Conservation (phyloP, 768 basidiomycete species). For the Glaciozyma antarctica region DNA sequence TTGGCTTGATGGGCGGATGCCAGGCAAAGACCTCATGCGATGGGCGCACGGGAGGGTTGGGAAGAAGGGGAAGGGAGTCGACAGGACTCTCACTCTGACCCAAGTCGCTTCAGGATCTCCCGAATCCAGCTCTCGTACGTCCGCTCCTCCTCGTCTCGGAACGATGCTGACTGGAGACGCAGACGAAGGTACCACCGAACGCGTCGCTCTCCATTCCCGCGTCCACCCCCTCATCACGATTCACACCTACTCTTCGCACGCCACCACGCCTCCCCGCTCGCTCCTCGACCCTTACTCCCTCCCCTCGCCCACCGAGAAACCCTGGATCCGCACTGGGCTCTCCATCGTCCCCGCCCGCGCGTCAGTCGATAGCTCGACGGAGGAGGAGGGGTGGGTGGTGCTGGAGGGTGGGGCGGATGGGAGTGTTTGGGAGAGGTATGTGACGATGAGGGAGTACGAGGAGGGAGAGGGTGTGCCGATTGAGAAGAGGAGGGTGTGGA, state of each 20-base stretch:
- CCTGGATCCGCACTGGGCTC: not conserved
- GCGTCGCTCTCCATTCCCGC: slow-evolving; percentile 12
- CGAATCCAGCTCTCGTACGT: not conserved
- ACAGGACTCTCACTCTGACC: slow-evolving; percentile 9
- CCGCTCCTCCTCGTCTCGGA: not conserved
- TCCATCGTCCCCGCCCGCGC: not conserved
- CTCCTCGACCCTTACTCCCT: slow-evolving; percentile 19
- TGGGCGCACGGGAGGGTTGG: slow-evolving; percentile 18
- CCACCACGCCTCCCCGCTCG: not conserved
- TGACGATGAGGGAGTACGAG: not conserved
- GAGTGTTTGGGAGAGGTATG: not conserved
- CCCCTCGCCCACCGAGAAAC: not conserved
- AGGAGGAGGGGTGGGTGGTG: not conserved
- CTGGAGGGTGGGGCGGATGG: slow-evolving; percentile 1
- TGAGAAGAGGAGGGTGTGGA: not conserved
- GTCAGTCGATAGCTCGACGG: not conserved
- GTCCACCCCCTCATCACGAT: not conserved
- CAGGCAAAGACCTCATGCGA: slow-evolving; percentile 12
- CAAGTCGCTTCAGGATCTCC: not conserved
- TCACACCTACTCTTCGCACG: not conserved
- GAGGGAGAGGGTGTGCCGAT: not conserved
- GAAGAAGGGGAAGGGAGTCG: slow-evolving; percentile 10
- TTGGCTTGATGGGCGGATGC: slow-evolving; percentile 23
- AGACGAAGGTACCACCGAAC: not conserved
- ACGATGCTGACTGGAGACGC: not conserved